Base-by-base conservation (phyloP, 371 early-diverging fungal genomes). In the Apophysomyces trapeziformis region DNA sequence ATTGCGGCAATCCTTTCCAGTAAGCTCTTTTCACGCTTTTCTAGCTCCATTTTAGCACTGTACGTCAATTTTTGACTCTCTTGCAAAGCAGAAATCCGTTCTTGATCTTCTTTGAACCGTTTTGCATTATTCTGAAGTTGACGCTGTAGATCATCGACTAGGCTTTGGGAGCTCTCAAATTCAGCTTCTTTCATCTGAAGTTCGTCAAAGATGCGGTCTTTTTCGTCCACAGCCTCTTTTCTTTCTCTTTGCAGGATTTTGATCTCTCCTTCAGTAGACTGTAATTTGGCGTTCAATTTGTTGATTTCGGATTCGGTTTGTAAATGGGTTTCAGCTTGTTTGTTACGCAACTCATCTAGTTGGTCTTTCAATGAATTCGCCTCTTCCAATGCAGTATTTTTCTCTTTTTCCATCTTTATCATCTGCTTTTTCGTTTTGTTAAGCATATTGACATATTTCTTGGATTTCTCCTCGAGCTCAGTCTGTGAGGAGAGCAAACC, bases 141-240 rank as follows among this genome's bases (percentile, higher is more conserved):
- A 61, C 83, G 84, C 61, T 84, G 84, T 14, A 85, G 68, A 54
- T 85, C 78, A 54, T 89, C 88, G 0, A 90, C 76, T 61, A 83
- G 78, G 18, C 84, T 80, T 67, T 87, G 90, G 6, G 87, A 84
- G 13, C 88, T 82, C 68, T 90, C 92, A 60, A 89, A 85, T 72
- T 93, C 92, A 16, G 90, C 90, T 58, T 85, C 84, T 65, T 83
- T 83, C 38, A 86, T 79, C 61, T 88, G 87, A 7, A 90, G 75
- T 47, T 87, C 84, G 46, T 90, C 90, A 77, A 85, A 81, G 65
- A 86, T 73, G 26, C 70, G 64, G 9, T 90, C 84, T 67, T 86
- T 85, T 63, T 86, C 87, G 13, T 85, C 81, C 7, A 76, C 67
- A 38, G 84, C 75, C 65, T 84, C 79, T 38, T 69, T 77, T n/a